Percentiles rank a stretch among this genome's conserved stretches.
Conservation (phyloP, 2,329 filamentous ascomycete genomes). For the Pyrenophora seminiperda region DNA sequence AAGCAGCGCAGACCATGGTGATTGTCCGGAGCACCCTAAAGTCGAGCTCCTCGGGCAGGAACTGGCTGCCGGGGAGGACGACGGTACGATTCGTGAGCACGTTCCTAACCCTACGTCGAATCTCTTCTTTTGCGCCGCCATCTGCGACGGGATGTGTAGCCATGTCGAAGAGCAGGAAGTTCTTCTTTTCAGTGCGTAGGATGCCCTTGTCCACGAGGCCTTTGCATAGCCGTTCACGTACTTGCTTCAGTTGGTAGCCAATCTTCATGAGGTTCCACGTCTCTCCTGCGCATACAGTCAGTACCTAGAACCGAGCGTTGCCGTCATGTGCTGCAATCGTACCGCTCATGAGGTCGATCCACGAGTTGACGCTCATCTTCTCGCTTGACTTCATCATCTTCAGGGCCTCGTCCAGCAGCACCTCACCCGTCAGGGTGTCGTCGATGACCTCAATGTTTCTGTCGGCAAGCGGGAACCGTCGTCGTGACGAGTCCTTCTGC, state of each 20-base stretch:
- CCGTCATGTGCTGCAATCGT: slow-evolving; percentile 34
- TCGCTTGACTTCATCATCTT: slow-evolving; percentile 99
- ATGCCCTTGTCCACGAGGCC: slow-evolving; percentile 98
- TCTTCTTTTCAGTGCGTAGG: slow-evolving; percentile 96
- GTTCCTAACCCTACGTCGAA: slow-evolving; percentile 87
- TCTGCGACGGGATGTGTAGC: slow-evolving; percentile 97
- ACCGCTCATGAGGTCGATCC: slow-evolving; percentile 99
- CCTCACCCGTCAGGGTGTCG: slow-evolving; percentile 94
- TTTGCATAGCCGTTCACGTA: slow-evolving; percentile 95
- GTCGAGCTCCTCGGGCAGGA: slow-evolving; percentile 91
- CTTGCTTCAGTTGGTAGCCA: slow-evolving; percentile 98
- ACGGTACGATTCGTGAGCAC: slow-evolving; percentile 93
- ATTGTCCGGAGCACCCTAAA: slow-evolving; percentile 92
- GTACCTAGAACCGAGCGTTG: slow-evolving; percentile 11
- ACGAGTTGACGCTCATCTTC: slow-evolving; percentile 99
- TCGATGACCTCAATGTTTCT: slow-evolving; percentile 96
- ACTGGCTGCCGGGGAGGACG: slow-evolving; percentile 82
- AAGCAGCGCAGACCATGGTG: slow-evolving; percentile 95
- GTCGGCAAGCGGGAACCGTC: slow-evolving; percentile 91
- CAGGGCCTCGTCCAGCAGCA: slow-evolving; percentile 92
- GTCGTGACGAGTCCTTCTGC: slow-evolving; percentile 92
- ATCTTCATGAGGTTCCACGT: slow-evolving; percentile 99
- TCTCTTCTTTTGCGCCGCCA: slow-evolving; percentile 95
- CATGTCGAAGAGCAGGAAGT: slow-evolving; percentile 99
- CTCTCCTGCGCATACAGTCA: slow-evolving; percentile 68